Evolutionary conservation across 1,139 yeast species (phyloP), one percentile per base, ranked within the genome.

Genomic region (Taphrina deformans): DNA sequence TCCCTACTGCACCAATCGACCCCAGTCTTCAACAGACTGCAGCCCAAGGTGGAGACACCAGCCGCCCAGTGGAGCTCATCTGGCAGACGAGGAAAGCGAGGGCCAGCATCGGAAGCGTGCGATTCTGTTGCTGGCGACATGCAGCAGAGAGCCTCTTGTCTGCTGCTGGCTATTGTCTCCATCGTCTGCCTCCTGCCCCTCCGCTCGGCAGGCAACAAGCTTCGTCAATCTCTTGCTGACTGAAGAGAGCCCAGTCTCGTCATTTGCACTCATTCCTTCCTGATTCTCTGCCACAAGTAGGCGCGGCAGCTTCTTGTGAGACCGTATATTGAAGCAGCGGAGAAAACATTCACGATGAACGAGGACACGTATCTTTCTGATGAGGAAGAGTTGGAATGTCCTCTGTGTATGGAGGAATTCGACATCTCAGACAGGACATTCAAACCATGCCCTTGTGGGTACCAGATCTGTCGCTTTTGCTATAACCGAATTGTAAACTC

Each of bases 371-470:
- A 56, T 29, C 53, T 69, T 23, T 70, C 68, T n/a, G 69, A 67
- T 26, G 68, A 67, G 50, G 69, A 67, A 44, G 68, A 67, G 23
- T 46, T 66, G 46, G 69, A 62, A 29, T 67, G 69, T 78, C 99
- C 98, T 67, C 83, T 93, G 69, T 93, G 99, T 80, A 95, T 91
- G 73, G 99, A 93, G 77, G 97, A 93, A 75, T 86, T 93, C 92
- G 99, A 93, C 76, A 85, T 92, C 53, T 88, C 96, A 21, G 99
- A 95, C 77, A 89, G 89, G 75, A 90, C 92, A 77, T 95, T 95
- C 82, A 90, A 88, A 76, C 99, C 99, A 5, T 95, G 99, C 80
- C 99, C 98, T 0, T 95, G 99, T 79, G 99, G 99, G 12, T 95
- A 95, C 74, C 99, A 95, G 75, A 71, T 70, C 24, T 95, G 99